Percentiles rank a stretch among this genome's conserved stretches.
Conservation (phyloP, 1,139 yeast species). For the Zygoascus meyerae region DNA sequence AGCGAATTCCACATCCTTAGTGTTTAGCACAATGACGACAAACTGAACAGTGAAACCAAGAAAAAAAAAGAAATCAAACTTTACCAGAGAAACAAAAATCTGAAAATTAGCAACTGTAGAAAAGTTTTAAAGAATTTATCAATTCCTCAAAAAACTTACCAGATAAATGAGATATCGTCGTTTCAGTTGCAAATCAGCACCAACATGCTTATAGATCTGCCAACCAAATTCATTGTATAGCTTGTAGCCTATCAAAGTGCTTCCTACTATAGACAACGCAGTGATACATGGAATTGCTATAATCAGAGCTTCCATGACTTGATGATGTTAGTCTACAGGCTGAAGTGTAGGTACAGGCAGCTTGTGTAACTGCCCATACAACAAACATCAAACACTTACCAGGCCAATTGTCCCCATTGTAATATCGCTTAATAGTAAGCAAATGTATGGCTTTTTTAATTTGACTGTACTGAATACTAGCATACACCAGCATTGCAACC, state of each 20-base stretch:
- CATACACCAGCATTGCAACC: conserved; percentile 46
- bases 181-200: conserved; percentile 44
- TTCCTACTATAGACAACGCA: conserved; percentile 38
- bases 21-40: conserved; percentile 44
- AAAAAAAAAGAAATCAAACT: conserved; percentile 47
- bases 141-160: conserved; percentile 13
- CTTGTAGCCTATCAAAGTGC: conserved; percentile 34
- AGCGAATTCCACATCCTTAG: conserved; percentile 43
- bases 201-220: conserved; percentile 47
- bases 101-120: conserved; percentile 19
- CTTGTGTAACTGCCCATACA: not conserved
- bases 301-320: conserved; percentile 34
- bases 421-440: conserved; percentile 29
- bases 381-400: conserved; percentile 10
- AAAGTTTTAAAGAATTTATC: conserved; percentile 25
- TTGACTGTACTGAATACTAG: conserved; percentile 48
- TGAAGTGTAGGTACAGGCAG: not conserved
- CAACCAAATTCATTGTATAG: conserved; percentile 45
- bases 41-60: conserved; percentile 52
- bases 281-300: conserved; percentile 45
- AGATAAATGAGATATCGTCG: conserved; percentile 41
- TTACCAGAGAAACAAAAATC: conserved; percentile 35
- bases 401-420: conserved; percentile 30
- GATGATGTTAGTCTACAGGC: not conserved
- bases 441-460: conserved; percentile 31